These are phyloP conservation scores for Neofusicoccum kwambonambiense DNA, from an alignment of 2,329 filamentous ascomycete species.

Conservation along the genomic window DNA sequence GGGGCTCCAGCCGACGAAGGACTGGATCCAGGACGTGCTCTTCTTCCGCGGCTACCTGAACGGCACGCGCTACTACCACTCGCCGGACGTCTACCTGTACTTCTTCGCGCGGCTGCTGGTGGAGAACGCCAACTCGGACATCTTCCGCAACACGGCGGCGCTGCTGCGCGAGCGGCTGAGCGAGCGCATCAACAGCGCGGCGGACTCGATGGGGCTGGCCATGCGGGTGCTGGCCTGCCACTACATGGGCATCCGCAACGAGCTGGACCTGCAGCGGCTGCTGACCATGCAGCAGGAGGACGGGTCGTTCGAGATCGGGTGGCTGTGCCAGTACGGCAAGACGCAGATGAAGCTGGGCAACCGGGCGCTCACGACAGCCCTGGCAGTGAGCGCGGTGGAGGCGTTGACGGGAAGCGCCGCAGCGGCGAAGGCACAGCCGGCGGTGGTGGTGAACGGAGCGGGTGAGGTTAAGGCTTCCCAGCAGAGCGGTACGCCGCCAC, in stretches of 20 bases:
- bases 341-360: constrained; percentile 24
- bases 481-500: background rate
- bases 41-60: constrained; percentile 29
- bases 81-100: constrained; percentile 34
- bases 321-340: constrained; percentile 25
- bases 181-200: constrained; percentile 26
- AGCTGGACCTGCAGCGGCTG: constrained; percentile 22
- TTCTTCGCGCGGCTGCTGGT: constrained; percentile 29
- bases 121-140: constrained; percentile 23
- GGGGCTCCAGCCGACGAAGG: constrained; percentile 26
- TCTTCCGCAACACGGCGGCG: constrained; percentile 24
- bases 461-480: background rate
- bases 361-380: constrained; percentile 25
- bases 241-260: constrained; percentile 24
- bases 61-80: constrained; percentile 34
- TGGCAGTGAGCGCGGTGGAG: constrained; percentile 26
- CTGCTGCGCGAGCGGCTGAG: constrained; percentile 26
- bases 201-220: constrained; percentile 28
- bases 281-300: constrained; percentile 32
- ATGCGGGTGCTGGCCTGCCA: constrained; percentile 32
- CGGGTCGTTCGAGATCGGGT: constrained; percentile 35
- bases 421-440: background rate
- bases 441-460: background rate
- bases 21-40: constrained; percentile 26
- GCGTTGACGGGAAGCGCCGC: background rate